A percentile compares a stretch with the other conserved stretches of the same genome.
phyloP scores from a whole-genome alignment of 176 grass and related monocot genomes.

The Oryza punctata region DNA sequence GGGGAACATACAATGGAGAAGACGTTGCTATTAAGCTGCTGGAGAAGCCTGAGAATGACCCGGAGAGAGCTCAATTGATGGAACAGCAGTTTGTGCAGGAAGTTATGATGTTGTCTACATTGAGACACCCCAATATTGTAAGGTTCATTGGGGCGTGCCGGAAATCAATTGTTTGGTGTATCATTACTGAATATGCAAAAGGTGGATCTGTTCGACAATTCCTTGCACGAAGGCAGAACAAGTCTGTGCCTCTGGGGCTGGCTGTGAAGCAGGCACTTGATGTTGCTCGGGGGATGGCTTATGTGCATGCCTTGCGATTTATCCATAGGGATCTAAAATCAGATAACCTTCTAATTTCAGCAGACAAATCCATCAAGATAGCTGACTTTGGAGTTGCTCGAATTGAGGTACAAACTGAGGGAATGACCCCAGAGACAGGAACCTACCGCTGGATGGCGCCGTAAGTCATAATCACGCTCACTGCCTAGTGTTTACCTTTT shows the following conservation, averaged over 20 bases:
- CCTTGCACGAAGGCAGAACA: conserved; percentile 62
- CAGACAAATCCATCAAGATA: conserved; percentile 85
- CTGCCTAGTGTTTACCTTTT: background rate
- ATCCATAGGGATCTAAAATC: conserved; percentile 86
- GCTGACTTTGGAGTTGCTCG: conserved; percentile 86
- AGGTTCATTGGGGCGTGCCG: conserved; percentile 76
- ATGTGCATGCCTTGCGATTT: conserved; percentile 61
- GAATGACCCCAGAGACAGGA: conserved; percentile 82
- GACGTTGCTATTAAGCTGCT: conserved; percentile 82
- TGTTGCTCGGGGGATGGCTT: conserved; percentile 68
- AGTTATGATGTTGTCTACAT: conserved; percentile 66
- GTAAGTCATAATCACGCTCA: conserved; percentile 49
- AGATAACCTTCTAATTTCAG: conserved; percentile 71
- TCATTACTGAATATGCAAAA: conserved; percentile 83
- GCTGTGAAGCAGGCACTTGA: conserved; percentile 70
- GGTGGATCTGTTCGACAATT: conserved; percentile 73
- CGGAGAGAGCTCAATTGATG: conserved; percentile 66
- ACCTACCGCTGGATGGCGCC: conserved; percentile 90
- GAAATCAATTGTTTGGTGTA: conserved; percentile 75
- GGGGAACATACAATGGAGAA: conserved; percentile 69
- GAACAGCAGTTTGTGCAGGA: conserved; percentile 84
- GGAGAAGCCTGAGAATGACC: conserved; percentile 67
- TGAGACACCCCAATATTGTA: conserved; percentile 71
- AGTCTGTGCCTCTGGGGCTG: conserved; percentile 61
- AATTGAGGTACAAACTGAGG: conserved; percentile 75